Percentiles rank a stretch among this genome's conserved stretches.
Evolutionary conservation across 306 rosid genomes (phyloP).

Genomic region (Dicorynia guianensis): DNA sequence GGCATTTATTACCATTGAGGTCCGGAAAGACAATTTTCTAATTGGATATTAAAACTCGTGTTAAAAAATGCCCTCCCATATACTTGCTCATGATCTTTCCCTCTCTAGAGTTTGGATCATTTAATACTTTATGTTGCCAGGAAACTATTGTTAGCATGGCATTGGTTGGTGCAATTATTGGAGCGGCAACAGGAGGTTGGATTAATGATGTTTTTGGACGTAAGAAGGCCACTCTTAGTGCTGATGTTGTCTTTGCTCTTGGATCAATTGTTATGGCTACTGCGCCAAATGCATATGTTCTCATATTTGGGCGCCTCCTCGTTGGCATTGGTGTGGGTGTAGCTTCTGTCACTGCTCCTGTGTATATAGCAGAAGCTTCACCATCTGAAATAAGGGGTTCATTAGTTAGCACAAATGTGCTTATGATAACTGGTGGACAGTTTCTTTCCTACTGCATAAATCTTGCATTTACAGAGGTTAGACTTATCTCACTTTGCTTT

Average conservation of each 20-base stretch:
- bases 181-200: conserved; percentile 77
- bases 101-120: conserved; percentile 16
- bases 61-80: conserved; percentile 6
- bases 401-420: conserved; percentile 75
- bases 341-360: conserved; percentile 26
- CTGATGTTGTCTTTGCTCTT: conserved; percentile 60
- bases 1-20: neutral
- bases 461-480: conserved; percentile 77
- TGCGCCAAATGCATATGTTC: conserved; percentile 52
- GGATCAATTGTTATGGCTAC: conserved; percentile 69
- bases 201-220: conserved; percentile 69
- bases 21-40: conserved; percentile 4
- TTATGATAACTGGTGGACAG: conserved; percentile 85
- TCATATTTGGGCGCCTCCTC: conserved; percentile 60
- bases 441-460: conserved; percentile 75
- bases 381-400: conserved; percentile 87
- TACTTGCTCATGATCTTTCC: neutral
- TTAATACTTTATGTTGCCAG: conserved; percentile 40
- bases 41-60: neutral
- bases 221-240: conserved; percentile 68
- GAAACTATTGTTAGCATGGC: conserved; percentile 78
- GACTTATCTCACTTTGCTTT: conserved; percentile 39
- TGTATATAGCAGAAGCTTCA: conserved; percentile 84
- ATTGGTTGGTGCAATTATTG: conserved; percentile 68
- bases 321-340: conserved; percentile 70